Conservation (phyloP, 164 flowering plant genomes). For the Berberis thunbergii region DNA sequence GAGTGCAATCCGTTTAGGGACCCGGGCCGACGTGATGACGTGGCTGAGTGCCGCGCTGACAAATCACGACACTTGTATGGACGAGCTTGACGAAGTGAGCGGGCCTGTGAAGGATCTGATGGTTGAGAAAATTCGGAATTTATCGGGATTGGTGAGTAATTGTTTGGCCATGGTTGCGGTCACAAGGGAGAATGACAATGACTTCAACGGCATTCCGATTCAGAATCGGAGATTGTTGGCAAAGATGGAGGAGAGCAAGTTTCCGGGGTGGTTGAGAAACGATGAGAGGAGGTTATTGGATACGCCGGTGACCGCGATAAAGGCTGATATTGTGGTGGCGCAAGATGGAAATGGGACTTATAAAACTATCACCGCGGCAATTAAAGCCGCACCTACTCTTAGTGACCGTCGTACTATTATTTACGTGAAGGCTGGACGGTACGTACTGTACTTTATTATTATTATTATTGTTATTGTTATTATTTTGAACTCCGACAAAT, state of each 20-base stretch:
- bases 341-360: conserved; percentile 61
- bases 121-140: conserved; percentile 25
- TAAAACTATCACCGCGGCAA: conserved; percentile 62
- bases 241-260: conserved; percentile 12
- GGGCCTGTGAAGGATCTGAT: conserved; percentile 51
- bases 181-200: conserved; percentile 15
- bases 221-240: conserved; percentile 45
- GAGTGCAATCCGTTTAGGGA: conserved; percentile 16
- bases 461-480: no score
- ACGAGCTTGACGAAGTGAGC: conserved; percentile 41
- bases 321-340: conserved; percentile 63
- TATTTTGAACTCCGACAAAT: no score
- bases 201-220: conserved; percentile 67
- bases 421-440: conserved; percentile 84
- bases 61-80: conserved; percentile 88
- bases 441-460: conserved; percentile 8
- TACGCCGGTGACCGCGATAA: conserved; percentile 34
- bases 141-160: conserved; percentile 57
- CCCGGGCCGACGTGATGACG: conserved; percentile 60
- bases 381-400: conserved; percentile 61
- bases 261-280: conserved; percentile 53
- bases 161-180: conserved; percentile 59
- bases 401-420: conserved; percentile 53
- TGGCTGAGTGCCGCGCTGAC: conserved; percentile 94
- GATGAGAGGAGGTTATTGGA: conserved; percentile 42